Base-by-base conservation (phyloP, 257 asterid species). In the Vinca minor region DNA sequence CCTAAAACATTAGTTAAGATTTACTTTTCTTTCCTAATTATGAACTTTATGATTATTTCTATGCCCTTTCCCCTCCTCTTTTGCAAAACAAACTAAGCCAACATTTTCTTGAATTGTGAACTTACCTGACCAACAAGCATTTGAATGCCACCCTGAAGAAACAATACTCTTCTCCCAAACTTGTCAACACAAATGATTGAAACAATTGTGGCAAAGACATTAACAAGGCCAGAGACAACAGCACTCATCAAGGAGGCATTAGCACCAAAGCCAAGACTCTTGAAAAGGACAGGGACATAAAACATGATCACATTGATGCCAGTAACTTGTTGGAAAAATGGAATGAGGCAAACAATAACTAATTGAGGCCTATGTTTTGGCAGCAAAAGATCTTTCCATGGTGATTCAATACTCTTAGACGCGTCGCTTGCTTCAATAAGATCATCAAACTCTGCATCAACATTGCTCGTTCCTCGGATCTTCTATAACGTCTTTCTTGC, bases 211-310 rank as follows among this genome's bases (percentile, higher is more conserved):
- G 86, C 81, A 7, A 82, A 41, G 0, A 82, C 84, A 38, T 80
- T 70, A 6, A 81, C 83, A 0, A 77, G 55, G 11, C 87, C 85
- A 2, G 82, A 47, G 36, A 84, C 74, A 4, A 81, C 87, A 0
- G 91, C 81, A 3, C 84, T 73, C 78, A 82, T 76, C 8, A 84
- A 75, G 1, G 91, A 11, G 0, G 87, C 87, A 3, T 73, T 71
- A 14, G 75, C 69, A 1, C 84, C 86, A n/a, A 82, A 84, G 1
- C 88, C 88, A 9, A 82, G 55, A 23, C 84, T 84, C 73, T 82
- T 81, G 74, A 82, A 84, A 15, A 84, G 80, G 1, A 84, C 88
- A 0, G 91, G 91, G 14, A 88, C 91, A 59, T 84, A 84, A 64
- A 84, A 84, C 79, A 82, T 81, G 45, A 82, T 80, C 11, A 77